Evolutionary conservation across 2,329 filamentous ascomycete species (phyloP).

Genomic region (Chaetomium olivaceum): DNA sequence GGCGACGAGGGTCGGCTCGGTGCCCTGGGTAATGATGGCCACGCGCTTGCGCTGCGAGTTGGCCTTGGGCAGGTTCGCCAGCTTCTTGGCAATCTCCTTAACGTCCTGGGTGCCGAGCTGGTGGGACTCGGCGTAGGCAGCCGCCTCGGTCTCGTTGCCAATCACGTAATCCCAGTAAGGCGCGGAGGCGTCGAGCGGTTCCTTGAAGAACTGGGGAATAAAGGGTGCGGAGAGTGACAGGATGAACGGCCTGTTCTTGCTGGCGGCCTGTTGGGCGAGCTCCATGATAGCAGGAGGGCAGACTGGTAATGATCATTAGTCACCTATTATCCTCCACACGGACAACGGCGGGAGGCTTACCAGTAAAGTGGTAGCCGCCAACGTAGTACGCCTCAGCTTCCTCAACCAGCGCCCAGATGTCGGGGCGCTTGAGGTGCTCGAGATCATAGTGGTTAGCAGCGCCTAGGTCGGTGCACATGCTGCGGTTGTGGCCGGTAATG

Average conservation of each 20-base stretch:
- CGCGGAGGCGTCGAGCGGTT: slow-evolving; percentile 79
- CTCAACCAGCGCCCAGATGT: slow-evolving; percentile 91
- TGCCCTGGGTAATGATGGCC: slow-evolving; percentile 94
- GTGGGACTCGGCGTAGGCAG: slow-evolving; percentile 82
- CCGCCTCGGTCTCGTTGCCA: slow-evolving; percentile 94
- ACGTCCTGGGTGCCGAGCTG: slow-evolving; percentile 73
- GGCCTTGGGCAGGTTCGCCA: slow-evolving; percentile 89
- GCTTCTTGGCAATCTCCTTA: slow-evolving; percentile 78
- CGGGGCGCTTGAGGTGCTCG: slow-evolving; percentile 85
- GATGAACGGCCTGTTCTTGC: slow-evolving; percentile 86
- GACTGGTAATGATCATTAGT: slow-evolving; percentile 48
- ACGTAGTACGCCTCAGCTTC: slow-evolving; percentile 88
- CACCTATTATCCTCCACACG: neutral
- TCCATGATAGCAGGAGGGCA: slow-evolving; percentile 88
- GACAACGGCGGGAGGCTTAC: slow-evolving; percentile 35
- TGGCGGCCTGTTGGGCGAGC: slow-evolving; percentile 84
- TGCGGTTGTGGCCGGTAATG: slow-evolving; percentile 95
- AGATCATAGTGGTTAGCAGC: slow-evolving; percentile 97
- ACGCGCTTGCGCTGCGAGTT: slow-evolving; percentile 81
- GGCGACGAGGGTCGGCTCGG: slow-evolving; percentile 83
- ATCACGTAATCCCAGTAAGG: slow-evolving; percentile 96
- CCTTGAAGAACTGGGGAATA: slow-evolving; percentile 97
- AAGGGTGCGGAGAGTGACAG: slow-evolving; percentile 94
- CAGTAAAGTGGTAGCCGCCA: slow-evolving; percentile 93
- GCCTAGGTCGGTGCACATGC: slow-evolving; percentile 90